Conservation (phyloP, 202 grass and related monocot species). For the Brachypodium distachyon region DNA sequence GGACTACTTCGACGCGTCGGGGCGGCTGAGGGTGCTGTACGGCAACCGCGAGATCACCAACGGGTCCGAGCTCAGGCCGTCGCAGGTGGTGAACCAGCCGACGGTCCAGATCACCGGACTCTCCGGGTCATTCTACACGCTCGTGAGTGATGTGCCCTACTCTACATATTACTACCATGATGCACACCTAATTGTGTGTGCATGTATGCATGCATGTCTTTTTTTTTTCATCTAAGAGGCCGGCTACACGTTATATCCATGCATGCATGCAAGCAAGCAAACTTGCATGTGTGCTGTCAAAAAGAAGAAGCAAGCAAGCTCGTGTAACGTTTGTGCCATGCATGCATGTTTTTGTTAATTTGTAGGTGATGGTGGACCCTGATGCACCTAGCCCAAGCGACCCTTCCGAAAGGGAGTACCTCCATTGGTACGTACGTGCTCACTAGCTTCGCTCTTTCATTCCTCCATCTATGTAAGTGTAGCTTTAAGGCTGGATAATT, state of each 20-base stretch:
- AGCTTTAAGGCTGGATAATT: too few species aligned
- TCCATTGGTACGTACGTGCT: too few species aligned
- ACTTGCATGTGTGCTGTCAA: too few species aligned
- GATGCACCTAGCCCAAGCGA: slow-evolving; percentile 86
- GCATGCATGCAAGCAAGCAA: neutral
- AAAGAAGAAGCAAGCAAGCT: too few species aligned
- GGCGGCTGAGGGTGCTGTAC: slow-evolving; percentile 34
- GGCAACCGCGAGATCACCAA: slow-evolving; percentile 35
- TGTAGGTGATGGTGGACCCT: slow-evolving; percentile 84
- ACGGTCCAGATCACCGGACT: slow-evolving; percentile 25
- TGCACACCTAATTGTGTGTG: neutral
- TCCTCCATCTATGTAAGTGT: too few species aligned
- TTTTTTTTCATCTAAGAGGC: neutral
- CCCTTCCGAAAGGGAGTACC: slow-evolving; percentile 60
- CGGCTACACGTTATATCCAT: neutral
- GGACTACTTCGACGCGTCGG: slow-evolving; percentile 23
- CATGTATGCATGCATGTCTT: neutral
- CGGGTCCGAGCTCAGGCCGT: slow-evolving; percentile 61
- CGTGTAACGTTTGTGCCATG: too few species aligned
- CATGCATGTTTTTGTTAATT: neutral
- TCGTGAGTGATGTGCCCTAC: slow-evolving; percentile 29
- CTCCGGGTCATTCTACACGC: slow-evolving; percentile 30
- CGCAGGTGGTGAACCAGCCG: slow-evolving; percentile 39
- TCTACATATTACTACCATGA: neutral
- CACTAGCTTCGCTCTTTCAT: too few species aligned